A percentile compares a stretch with the other conserved stretches of the same genome.
phyloP scores from a whole-genome alignment of 139 green algal genomes.

The Closterium sp. region DNA sequence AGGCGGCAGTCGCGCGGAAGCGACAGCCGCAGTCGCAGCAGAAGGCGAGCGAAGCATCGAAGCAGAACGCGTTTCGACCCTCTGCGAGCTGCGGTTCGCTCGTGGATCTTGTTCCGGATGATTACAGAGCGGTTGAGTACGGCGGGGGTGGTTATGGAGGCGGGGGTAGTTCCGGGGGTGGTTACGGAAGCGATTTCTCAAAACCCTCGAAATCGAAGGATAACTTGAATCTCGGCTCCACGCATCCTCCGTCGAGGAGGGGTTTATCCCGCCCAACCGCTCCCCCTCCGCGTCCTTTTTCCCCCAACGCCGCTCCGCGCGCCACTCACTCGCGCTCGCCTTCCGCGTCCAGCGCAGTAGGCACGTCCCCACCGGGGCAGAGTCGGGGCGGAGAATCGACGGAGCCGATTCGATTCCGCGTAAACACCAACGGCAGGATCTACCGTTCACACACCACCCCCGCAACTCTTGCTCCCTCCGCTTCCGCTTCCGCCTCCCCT shows the following conservation, averaged over 20 bases:
- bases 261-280: not conserved
- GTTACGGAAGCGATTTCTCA: not conserved
- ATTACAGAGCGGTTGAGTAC: not conserved
- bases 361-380: not conserved
- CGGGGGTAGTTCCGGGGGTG: not conserved
- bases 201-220: not conserved
- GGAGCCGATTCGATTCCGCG: not conserved
- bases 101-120: not conserved
- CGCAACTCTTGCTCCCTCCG: not conserved
- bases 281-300: not conserved
- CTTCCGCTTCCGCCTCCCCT: not conserved
- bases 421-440: not conserved
- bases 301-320: not conserved
- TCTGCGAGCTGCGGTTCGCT: not conserved
- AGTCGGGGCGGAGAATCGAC: not conserved
- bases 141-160: not conserved
- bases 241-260: not conserved
- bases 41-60: not conserved
- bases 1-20: not conserved
- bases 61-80: not conserved
- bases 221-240: not conserved
- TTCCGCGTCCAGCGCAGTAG: not conserved
- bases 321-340: not conserved
- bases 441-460: not conserved
- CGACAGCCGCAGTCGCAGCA: not conserved